phyloP scores from a whole-genome alignment of 2,329 filamentous ascomycete species.

The Pezicula neosporulosa region DNA sequence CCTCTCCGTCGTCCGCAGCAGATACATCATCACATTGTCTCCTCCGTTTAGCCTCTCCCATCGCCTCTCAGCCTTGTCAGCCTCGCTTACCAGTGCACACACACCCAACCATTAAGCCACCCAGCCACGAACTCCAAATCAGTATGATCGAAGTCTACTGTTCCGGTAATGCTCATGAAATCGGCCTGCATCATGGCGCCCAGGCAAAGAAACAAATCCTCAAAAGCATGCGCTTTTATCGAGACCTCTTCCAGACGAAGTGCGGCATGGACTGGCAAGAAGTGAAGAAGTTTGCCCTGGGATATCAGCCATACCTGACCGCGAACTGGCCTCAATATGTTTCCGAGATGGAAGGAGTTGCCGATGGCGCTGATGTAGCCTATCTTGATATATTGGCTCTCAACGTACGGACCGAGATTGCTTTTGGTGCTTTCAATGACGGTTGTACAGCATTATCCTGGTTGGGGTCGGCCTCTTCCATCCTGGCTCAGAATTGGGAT shows the following conservation, averaged over 20 bases:
- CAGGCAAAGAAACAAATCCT: constrained; percentile 27
- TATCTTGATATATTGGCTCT: constrained; percentile 45
- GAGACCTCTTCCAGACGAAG: constrained; percentile 28
- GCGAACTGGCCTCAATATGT: constrained; percentile 15
- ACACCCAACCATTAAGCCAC: too few species aligned
- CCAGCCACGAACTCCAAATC: background rate
- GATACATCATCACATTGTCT: too few species aligned
- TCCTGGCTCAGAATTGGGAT: constrained; percentile 27
- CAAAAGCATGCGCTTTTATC: constrained; percentile 34
- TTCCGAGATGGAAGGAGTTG: constrained; percentile 39
- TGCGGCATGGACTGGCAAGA: constrained; percentile 30
- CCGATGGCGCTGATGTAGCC: constrained; percentile 36
- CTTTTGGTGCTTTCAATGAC: constrained; percentile 46
- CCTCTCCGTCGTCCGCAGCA: too few species aligned
- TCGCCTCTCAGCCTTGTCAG: too few species aligned
- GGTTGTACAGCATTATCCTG: constrained; percentile 47
- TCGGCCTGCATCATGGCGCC: constrained; percentile 32
- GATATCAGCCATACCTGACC: constrained; percentile 15
- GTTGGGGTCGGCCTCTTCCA: constrained; percentile 19
- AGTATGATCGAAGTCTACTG: constrained; percentile 15
- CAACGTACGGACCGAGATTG: constrained; percentile 49
- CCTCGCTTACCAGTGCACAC: too few species aligned
- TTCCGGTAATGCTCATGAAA: constrained; percentile 20
- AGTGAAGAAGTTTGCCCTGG: constrained; percentile 12
- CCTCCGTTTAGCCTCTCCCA: too few species aligned